phyloP scores from a whole-genome alignment of 148 eudicot genomes.

The Pouteria glomerata region DNA sequence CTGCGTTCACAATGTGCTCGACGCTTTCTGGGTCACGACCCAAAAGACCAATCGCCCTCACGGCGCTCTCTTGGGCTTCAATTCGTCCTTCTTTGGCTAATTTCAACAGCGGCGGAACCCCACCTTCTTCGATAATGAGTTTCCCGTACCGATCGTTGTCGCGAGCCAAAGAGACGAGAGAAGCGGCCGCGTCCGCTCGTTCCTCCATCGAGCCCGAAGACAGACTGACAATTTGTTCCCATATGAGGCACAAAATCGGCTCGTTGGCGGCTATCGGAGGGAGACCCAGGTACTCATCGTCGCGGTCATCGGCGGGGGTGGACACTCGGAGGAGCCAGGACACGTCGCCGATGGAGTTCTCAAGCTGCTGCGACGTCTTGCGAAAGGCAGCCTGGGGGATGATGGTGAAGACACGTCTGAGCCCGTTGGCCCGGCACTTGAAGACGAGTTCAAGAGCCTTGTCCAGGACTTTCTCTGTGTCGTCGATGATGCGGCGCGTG shows the following conservation, averaged over 20 bases:
- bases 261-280: no score
- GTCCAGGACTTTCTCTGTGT: conserved; percentile 22
- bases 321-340: conserved; percentile 28
- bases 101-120: conserved; percentile 15
- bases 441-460: conserved; percentile 12
- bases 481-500: conserved; percentile 24
- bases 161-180: conserved; percentile 14
- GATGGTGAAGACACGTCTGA: conserved; percentile 18
- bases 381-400: conserved; percentile 20
- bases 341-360: conserved; percentile 25
- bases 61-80: conserved; percentile 18
- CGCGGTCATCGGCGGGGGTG: conserved; percentile 14
- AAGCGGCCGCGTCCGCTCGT: conserved; percentile 10
- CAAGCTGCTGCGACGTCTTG: conserved; percentile 17
- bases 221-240: conserved; percentile 16
- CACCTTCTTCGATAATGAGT: conserved; percentile 19
- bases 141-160: conserved; percentile 18
- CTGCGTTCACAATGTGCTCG: conserved; percentile 14
- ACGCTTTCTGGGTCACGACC: conserved; percentile 16
- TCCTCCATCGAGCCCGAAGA: conserved; percentile 13
- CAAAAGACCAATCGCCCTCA: conserved; percentile 13
- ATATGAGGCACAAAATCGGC: conserved; percentile 10
- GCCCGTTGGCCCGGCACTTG: conserved; percentile 22
- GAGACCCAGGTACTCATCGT: conserved; percentile 19
- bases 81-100: conserved; percentile 14